Conservation (phyloP, 306 rosid species). For the Arachis hypogaea region DNA sequence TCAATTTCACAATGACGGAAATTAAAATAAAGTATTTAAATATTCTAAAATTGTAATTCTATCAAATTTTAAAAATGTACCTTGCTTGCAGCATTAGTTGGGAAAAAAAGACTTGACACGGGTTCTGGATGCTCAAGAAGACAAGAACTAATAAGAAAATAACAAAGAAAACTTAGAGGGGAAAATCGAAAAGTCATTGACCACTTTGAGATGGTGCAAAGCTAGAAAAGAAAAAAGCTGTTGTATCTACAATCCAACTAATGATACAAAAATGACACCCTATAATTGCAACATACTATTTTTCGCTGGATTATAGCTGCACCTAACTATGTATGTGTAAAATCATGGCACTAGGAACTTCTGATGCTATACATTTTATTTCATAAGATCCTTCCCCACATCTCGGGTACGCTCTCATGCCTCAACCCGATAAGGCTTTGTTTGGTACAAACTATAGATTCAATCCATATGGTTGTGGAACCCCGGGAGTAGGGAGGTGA, state of each 20-base stretch:
- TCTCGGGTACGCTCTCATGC: slow-evolving; percentile 12
- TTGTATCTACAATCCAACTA: slow-evolving; percentile 42
- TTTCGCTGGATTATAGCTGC: slow-evolving; percentile 36
- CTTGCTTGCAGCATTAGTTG: too few relatives aligned
- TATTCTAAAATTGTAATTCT: too few relatives aligned
- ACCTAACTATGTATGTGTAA: slow-evolving; percentile 35
- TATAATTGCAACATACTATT: slow-evolving; percentile 35
- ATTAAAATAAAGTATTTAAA: too few relatives aligned
- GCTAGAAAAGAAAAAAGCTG: slow-evolving; percentile 28
- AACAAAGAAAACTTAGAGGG: background rate
- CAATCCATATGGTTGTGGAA: slow-evolving; percentile 88
- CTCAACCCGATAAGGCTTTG: background rate
- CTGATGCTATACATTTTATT: slow-evolving; percentile 45
- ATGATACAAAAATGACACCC: slow-evolving; percentile 47
- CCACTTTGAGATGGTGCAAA: background rate
- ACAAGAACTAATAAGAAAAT: background rate
- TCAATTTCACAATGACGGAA: too few relatives aligned
- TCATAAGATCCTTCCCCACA: slow-evolving; percentile 18
- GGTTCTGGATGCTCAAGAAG: background rate
- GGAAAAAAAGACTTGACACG: background rate
- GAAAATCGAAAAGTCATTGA: background rate
- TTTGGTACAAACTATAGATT: slow-evolving; percentile 25
- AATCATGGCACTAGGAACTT: slow-evolving; percentile 40
- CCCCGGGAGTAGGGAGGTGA: slow-evolving; percentile 93
- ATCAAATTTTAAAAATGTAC: too few relatives aligned